phyloP scores from a whole-genome alignment of 257 asterid genomes.

The Solanum etuberosum region DNA sequence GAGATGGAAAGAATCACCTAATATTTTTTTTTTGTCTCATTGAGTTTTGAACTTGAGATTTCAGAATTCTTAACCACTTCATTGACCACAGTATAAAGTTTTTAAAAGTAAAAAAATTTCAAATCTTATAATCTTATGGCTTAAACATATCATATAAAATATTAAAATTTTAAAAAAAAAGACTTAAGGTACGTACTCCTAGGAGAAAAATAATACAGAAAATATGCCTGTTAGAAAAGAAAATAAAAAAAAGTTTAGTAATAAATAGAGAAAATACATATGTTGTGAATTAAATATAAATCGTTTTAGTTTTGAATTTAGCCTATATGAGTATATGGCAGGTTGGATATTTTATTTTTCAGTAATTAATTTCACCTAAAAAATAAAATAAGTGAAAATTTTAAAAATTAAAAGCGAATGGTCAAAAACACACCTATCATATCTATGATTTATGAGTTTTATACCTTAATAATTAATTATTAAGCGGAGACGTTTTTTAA shows the following conservation, averaged over 20 bases:
- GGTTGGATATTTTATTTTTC: neutral
- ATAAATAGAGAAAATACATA: neutral
- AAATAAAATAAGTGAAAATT: too few species aligned
- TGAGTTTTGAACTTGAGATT: too few species aligned
- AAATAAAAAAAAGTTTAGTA: neutral
- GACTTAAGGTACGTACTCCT: neutral
- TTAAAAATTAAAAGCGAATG: too few species aligned
- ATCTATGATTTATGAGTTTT: too few species aligned
- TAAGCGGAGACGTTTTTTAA: too few species aligned
- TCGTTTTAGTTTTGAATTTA: neutral
- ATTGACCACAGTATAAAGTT: too few species aligned
- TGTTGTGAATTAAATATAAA: neutral
- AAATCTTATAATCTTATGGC: too few species aligned
- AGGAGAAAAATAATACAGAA: neutral
- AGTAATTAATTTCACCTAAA: neutral
- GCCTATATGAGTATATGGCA: neutral
- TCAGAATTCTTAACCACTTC: too few species aligned
- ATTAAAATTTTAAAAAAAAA: neutral
- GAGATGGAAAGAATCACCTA: too few species aligned
- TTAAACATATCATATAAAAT: neutral
- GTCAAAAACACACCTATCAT: neutral
- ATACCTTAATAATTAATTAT: too few species aligned
- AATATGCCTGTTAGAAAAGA: neutral
- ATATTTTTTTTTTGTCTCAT: too few species aligned
- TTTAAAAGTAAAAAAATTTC: too few species aligned